Evolutionary conservation across 1,139 yeast genomes (phyloP).

Genomic region (Suhomyces ambrosiae): DNA sequence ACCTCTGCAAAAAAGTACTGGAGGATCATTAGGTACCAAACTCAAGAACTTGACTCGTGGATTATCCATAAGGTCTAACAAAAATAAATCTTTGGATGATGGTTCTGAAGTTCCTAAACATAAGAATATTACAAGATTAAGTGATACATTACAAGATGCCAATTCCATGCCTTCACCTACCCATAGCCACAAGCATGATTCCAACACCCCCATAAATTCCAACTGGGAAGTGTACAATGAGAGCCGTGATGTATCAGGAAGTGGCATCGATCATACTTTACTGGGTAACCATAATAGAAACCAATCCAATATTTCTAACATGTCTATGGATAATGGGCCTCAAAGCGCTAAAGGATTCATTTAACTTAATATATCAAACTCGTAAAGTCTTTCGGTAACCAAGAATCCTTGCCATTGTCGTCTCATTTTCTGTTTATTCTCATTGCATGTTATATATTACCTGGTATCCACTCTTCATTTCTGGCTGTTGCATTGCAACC

Average conservation of each 20-base stretch:
- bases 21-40: constrained; percentile 18
- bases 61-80: constrained; percentile 27
- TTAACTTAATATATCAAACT: constrained; percentile 13
- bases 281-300: constrained; percentile 29
- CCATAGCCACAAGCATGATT: constrained; percentile 16
- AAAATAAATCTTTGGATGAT: constrained; percentile 9
- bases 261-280: not conserved
- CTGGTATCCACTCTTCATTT: no score
- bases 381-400: not conserved
- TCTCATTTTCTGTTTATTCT: no score
- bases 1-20: constrained; percentile 9
- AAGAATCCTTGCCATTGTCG: no score
- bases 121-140: constrained; percentile 32
- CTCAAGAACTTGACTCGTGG: constrained; percentile 23
- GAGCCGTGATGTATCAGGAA: constrained; percentile 3
- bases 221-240: constrained; percentile 12
- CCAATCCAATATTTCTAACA: constrained; percentile 28
- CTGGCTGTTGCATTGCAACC: constrained; percentile 8
- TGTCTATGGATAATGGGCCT: constrained; percentile 32
- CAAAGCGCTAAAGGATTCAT: constrained; percentile 35
- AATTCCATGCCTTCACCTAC: constrained; percentile 18
- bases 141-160: constrained; percentile 34
- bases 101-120: constrained; percentile 12
- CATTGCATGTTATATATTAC: not conserved
- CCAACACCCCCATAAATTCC: constrained; percentile 21